Conservation (phyloP, 2,329 filamentous ascomycete genomes). For the Colletotrichum sp. region DNA sequence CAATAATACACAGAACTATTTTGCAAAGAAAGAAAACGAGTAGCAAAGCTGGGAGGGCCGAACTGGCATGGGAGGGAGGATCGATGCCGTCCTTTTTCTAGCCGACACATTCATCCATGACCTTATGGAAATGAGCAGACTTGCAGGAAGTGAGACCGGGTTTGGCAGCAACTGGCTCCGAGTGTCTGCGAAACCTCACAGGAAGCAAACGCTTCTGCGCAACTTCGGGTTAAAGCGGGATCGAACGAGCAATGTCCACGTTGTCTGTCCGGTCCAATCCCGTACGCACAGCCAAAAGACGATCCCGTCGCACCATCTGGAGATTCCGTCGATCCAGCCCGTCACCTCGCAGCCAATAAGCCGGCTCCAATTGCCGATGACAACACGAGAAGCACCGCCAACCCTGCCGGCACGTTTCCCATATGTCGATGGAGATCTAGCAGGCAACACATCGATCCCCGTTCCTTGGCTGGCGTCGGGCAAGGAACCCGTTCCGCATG, state of each 20-base stretch:
- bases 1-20: background rate
- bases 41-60: background rate
- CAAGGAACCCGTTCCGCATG: background rate
- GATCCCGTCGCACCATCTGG: background rate
- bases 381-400: background rate
- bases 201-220: background rate
- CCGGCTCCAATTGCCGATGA: background rate
- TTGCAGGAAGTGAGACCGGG: background rate
- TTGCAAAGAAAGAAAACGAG: background rate
- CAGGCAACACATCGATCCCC: background rate
- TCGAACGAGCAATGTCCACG: background rate
- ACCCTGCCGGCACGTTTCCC: background rate
- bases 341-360: background rate
- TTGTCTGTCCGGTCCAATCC: background rate
- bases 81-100: background rate
- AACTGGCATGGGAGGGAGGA: background rate
- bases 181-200: background rate
- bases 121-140: background rate
- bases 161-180: background rate
- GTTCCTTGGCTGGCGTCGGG: background rate
- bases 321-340: background rate
- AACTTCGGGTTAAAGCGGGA: background rate
- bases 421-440: background rate
- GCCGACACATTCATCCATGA: background rate
- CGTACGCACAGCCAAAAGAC: background rate